These are phyloP conservation scores for Avena insularis DNA, from an alignment of 176 grass and related monocot genomes.

Conservation along the genomic window DNA sequence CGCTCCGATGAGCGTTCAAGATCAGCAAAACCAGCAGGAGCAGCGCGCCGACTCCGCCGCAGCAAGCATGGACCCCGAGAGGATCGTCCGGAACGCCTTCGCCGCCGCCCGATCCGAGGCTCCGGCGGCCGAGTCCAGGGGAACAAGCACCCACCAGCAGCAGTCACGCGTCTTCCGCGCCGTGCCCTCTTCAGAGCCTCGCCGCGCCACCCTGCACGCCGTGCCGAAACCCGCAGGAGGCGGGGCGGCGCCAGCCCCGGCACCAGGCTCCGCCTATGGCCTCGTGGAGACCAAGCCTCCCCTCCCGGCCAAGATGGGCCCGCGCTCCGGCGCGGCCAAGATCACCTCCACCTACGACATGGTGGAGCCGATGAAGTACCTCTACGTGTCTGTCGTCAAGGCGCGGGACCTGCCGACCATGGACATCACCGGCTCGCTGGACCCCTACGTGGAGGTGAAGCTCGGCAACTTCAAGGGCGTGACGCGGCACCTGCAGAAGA, in stretches of 20 bases:
- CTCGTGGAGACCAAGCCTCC: constrained; percentile 55
- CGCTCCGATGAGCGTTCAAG: background rate
- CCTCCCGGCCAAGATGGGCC: constrained; percentile 58
- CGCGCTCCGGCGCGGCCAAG: constrained; percentile 49
- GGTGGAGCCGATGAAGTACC: constrained; percentile 64
- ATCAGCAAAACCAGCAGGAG: background rate
- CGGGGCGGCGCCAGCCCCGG: background rate
- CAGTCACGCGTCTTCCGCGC: constrained; percentile 41
- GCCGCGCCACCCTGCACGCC: constrained; percentile 29
- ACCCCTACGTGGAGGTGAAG: constrained; percentile 87
- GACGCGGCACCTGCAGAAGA: constrained; percentile 66
- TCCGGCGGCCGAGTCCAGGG: background rate
- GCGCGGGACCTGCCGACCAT: constrained; percentile 71
- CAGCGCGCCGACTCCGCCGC: constrained; percentile 18
- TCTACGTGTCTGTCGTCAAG: constrained; percentile 78
- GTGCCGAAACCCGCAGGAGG: constrained; percentile 38
- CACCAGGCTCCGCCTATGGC: constrained; percentile 19
- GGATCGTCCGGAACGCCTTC: constrained; percentile 31
- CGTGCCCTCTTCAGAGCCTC: constrained; percentile 21
- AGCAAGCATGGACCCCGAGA: background rate
- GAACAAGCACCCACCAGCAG: constrained; percentile 1
- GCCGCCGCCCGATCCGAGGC: background rate
- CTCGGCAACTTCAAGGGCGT: constrained; percentile 79
- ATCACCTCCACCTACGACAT: constrained; percentile 86
- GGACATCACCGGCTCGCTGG: constrained; percentile 75